A percentile compares a stretch with the other conserved stretches of the same genome.
These are phyloP conservation scores for Raphanus hybrid DNA, from an alignment of 441 rosid genomes.

Conservation along the genomic window DNA sequence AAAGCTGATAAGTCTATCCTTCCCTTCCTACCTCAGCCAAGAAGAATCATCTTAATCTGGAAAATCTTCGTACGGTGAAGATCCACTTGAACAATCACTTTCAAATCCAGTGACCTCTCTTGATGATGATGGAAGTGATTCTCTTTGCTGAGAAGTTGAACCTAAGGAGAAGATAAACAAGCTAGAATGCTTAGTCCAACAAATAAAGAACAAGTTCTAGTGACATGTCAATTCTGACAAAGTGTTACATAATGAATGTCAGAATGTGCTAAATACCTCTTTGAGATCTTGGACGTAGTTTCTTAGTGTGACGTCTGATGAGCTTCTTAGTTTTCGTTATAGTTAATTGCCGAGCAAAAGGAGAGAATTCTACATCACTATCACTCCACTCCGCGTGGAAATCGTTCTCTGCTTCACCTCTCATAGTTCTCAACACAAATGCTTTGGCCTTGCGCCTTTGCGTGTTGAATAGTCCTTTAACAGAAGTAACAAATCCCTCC, in stretches of 20 bases:
- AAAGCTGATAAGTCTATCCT: slow-evolving; percentile 12
- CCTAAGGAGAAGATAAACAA: slow-evolving; percentile 48
- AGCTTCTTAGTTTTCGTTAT: slow-evolving; percentile 91
- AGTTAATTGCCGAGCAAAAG: slow-evolving; percentile 92
- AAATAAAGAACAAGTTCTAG: neutral
- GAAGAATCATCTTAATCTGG: slow-evolving; percentile 45
- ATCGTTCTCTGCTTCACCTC: slow-evolving; percentile 95
- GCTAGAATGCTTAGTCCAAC: neutral
- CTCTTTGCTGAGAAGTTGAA: slow-evolving; percentile 75
- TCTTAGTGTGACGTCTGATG: slow-evolving; percentile 90
- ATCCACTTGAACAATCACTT: slow-evolving; percentile 81
- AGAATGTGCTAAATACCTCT: slow-evolving; percentile 55
- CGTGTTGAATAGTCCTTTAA: slow-evolving; percentile 90
- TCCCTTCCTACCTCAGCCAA: slow-evolving; percentile 16
- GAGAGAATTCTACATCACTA: slow-evolving; percentile 87
- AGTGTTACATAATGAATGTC: neutral
- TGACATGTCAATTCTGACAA: neutral
- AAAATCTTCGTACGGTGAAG: slow-evolving; percentile 89
- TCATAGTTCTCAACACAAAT: slow-evolving; percentile 96
- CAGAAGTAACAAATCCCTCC: slow-evolving; percentile 96
- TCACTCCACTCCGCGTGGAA: slow-evolving; percentile 97
- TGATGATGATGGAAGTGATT: slow-evolving; percentile 82
- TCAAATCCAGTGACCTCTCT: slow-evolving; percentile 69
- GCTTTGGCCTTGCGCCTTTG: slow-evolving; percentile 97
- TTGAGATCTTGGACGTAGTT: slow-evolving; percentile 76